Evolutionary conservation across 495 filamentous ascomycete species (phyloP), one percentile per base, ranked within the genome.

Genomic region (Hypoxylon lienhwacheense): DNA sequence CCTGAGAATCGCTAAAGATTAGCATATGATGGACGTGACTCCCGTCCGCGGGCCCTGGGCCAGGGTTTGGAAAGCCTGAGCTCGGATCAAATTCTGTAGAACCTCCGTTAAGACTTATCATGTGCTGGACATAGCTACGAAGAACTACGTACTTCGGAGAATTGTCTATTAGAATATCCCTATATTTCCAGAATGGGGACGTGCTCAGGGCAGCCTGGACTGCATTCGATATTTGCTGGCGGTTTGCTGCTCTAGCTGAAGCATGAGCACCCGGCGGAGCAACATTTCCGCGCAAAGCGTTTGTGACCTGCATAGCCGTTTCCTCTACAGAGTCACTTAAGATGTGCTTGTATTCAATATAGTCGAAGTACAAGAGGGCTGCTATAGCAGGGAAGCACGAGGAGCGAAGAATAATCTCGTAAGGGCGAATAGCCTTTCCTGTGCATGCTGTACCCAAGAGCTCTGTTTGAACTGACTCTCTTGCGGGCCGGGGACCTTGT

Each of bases 301-400:
- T 22, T 3, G 21, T 42, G 8, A 35, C 28, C 5, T 1, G 12
- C 7, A 10, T n/a, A 1, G n/a, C 19, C 12, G 20, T 7, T 15
- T 26, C 7, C 6, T 11, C 1, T 21, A 44, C 11, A 0, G 6
- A 2, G 1, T 1, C 3, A 7, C 4, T 21, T 28, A 42, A 16
- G 12, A 53, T 5, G 0, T 14, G 0, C 2, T 28, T 2, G n/a
- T 52, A 52, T 14, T 0, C 1, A 0, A 52, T 25, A 12, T n/a
- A 0, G 3, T 37, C 3, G 2, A 4, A 1, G 0, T 21, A 0
- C 5, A 46, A 7, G 11, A 53, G 12, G 1, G 3, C 3, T 21
- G 50, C 50, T 14, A 53, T 1, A 11, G 15, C 40, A 6, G 50
- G 50, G 11, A 46, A 40, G 16, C 28, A 29, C 4, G 50, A 28